Evolutionary conservation across 176 grass and related monocot species (phyloP), one percentile per base, ranked within the genome.

Genomic region (Cenchrus americanus): DNA sequence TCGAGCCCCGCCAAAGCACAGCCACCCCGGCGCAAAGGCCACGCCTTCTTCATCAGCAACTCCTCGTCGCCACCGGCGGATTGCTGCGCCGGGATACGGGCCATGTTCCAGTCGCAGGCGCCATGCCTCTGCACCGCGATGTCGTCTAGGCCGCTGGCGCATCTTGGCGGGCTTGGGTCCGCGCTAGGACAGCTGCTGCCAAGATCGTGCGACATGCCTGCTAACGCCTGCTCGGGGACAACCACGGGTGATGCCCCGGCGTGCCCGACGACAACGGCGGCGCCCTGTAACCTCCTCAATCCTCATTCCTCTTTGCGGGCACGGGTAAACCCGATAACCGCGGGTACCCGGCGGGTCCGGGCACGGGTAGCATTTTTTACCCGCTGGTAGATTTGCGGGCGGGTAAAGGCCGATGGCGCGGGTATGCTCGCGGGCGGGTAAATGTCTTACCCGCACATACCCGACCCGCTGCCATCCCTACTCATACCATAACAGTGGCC

Each of bases 31-130:
- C 82, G 11, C 76, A n/a, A n/a, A n/a, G n/a, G 94, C 88, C 19
- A 89, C 10, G 84, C 47, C 82, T 94, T 86, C 83, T 63, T 97
- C 73, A 83, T 65, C 6, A 86, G 92, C 83, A 94, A 94, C 88
- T 77, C 87, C 0, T 89, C 92, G 44, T 34, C 92, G 19, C 94
- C 94, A 18, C 82, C 92, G 12, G 67, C 80, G 43, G 89, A 53
- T 32, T 94, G 94, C 85, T 97, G 94, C 84, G 23, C 37, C 23
- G 83, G 86, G 77, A 82, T 94, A 4, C 44, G 44, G 41, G 37
- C 62, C 72, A 66, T 94, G 73, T 83, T 92, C 63, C 77, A 92
- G 82, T 80, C 90, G 18, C 85, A 97, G 68, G 82, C 83, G 58
- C 85, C 87, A 2, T 97, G 92, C 80, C 78, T 97, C 14, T 97